Evolutionary conservation across 495 filamentous ascomycete genomes (phyloP).

Genomic region (Cryomyces antarcticus): DNA sequence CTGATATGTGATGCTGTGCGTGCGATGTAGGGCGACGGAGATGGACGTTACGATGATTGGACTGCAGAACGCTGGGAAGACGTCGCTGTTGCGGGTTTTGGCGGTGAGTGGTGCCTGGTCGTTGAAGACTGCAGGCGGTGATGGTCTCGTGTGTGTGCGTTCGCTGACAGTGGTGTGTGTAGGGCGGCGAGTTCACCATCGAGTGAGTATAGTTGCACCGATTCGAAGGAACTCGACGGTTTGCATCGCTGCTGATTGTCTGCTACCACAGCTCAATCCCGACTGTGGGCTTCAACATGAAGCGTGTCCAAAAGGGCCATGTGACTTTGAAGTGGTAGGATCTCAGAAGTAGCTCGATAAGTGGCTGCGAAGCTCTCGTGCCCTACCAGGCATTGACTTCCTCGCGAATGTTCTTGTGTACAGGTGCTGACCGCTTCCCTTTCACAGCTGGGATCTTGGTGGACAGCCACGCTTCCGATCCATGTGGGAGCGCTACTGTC

Average conservation of each 20-base stretch:
- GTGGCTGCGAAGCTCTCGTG: too few relatives aligned
- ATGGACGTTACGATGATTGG: slow-evolving; percentile 99
- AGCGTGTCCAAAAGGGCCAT: slow-evolving; percentile 93
- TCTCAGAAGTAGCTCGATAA: background rate
- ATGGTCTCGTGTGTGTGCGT: slow-evolving; percentile 1
- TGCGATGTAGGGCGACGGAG: slow-evolving; percentile 64
- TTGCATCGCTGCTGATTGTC: too few relatives aligned
- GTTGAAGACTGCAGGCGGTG: slow-evolving; percentile 1
- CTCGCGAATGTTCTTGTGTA: background rate
- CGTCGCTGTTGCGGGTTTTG: slow-evolving; percentile 77
- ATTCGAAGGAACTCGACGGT: too few relatives aligned
- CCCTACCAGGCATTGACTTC: background rate
- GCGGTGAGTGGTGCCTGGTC: slow-evolving; percentile 44
- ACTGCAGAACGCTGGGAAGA: slow-evolving; percentile 95
- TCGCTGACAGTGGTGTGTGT: slow-evolving; percentile 7
- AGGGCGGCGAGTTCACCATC: slow-evolving; percentile 97
- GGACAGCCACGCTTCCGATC: slow-evolving; percentile 92
- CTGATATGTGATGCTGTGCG: background rate
- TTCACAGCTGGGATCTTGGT: slow-evolving; percentile 77
- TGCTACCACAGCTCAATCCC: slow-evolving; percentile 59
- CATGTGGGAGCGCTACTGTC: slow-evolving; percentile 99
- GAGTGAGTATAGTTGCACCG: slow-evolving; percentile 47
- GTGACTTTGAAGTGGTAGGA: slow-evolving; percentile 86
- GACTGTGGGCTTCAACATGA: slow-evolving; percentile 98
- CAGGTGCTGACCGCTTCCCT: slow-evolving; percentile 6